Conservation (phyloP, 352 stramenopile species). For the Phytophthora pini region DNA sequence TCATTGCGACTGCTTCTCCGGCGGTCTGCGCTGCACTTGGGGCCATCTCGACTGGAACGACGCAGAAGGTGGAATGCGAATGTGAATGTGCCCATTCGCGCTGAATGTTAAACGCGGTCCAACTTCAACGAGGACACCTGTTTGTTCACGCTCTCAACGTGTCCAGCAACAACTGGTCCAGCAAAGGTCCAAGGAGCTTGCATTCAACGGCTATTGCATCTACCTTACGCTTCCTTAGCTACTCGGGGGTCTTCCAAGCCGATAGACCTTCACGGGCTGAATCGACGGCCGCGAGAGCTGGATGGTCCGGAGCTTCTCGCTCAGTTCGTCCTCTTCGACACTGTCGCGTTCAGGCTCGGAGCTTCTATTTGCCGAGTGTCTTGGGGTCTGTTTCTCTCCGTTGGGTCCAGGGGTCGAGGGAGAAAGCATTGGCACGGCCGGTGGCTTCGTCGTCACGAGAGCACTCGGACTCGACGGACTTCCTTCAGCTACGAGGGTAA, state of each 20-base stretch:
- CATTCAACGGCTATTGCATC: constrained; percentile 3
- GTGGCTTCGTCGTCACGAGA: constrained; percentile 16
- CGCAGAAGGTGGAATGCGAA: constrained; percentile 18
- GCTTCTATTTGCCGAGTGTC: constrained; percentile 9
- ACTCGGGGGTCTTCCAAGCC: constrained; percentile 25
- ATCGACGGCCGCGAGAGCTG: constrained; percentile 68
- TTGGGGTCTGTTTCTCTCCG: constrained; percentile 21
- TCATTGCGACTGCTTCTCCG: constrained; percentile 13
- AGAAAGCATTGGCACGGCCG: constrained; percentile 6
- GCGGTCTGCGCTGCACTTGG: constrained; percentile 2
- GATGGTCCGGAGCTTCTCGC: constrained; percentile 71
- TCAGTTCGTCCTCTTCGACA: constrained; percentile 60
- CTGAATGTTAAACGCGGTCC: constrained; percentile 22
- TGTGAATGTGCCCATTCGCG: constrained; percentile 5
- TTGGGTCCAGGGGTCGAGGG: background rate
- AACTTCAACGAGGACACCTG: constrained; percentile 26
- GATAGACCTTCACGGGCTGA: constrained; percentile 55
- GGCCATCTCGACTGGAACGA: background rate
- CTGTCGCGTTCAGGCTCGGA: constrained; percentile 35
- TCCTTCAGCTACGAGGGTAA: constrained; percentile 7
- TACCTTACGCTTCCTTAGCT: background rate
- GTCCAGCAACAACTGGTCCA: constrained; percentile 15
- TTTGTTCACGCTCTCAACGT: constrained; percentile 9
- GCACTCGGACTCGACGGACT: constrained; percentile 11
- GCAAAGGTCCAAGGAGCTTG: constrained; percentile 1